These are phyloP conservation scores for Alternaria dauci DNA, from an alignment of 2,329 filamentous ascomycete genomes.

Conservation along the genomic window DNA sequence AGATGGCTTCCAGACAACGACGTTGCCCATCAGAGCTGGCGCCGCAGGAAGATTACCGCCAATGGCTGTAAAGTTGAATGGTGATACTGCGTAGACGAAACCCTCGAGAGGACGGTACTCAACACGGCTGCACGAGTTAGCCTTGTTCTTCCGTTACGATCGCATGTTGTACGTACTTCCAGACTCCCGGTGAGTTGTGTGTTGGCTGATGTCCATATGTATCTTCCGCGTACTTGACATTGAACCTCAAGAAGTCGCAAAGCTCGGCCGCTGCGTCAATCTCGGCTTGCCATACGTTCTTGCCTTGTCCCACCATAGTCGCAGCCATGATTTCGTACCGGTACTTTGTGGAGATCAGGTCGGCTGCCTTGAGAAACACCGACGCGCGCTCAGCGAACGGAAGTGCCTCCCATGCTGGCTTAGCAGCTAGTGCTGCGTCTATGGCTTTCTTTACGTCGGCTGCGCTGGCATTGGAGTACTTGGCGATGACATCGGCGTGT, in stretches of 20 bases:
- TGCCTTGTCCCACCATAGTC: slow-evolving; percentile 95
- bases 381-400: slow-evolving; percentile 91
- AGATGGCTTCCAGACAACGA: slow-evolving; percentile 97
- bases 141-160: background rate
- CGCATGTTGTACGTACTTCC: slow-evolving; percentile 69
- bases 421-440: slow-evolving; percentile 83
- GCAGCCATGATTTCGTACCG: slow-evolving; percentile 96
- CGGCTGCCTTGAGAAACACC: slow-evolving; percentile 94
- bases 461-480: slow-evolving; percentile 81
- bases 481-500: slow-evolving; percentile 78
- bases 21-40: slow-evolving; percentile 90
- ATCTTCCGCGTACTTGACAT: slow-evolving; percentile 92
- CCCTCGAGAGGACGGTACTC: slow-evolving; percentile 92
- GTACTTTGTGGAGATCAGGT: slow-evolving; percentile 90
- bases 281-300: slow-evolving; percentile 99
- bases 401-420: slow-evolving; percentile 82
- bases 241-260: slow-evolving; percentile 91
- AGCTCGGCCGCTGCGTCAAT: slow-evolving; percentile 94
- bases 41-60: slow-evolving; percentile 84
- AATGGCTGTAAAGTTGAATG: slow-evolving; percentile 98
- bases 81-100: slow-evolving; percentile 92
- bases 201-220: slow-evolving; percentile 86
- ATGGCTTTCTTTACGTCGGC: slow-evolving; percentile 82
- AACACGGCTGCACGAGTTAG: slow-evolving; percentile 63
- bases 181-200: slow-evolving; percentile 83